Base-by-base conservation (phyloP, 1,139 yeast genomes). In the Suhomyces wounanorum region DNA sequence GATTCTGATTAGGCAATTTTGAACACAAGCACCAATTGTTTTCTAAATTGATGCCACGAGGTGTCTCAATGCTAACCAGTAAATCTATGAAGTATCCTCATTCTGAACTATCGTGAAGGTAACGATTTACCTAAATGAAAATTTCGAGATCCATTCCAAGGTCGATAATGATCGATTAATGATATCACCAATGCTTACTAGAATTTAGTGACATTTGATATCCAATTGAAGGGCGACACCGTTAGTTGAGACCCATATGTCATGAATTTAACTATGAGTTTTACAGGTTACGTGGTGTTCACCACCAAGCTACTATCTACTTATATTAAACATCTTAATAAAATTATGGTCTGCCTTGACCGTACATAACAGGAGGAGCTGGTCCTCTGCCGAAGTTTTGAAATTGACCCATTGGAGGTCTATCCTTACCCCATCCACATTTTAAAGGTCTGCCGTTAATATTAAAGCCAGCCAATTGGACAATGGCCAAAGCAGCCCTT, bases 361-460 rank as follows among this genome's bases (percentile, higher is more conserved):
- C 40, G 28, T 43, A 43, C 45, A 43, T 43, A 35, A 28, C 28
- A 25, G 45, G 45, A 43, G 45, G 45, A 17, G 45, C 43, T 11
- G 59, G 62, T n/a, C 67, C 63, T 44, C 72, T 61, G 4, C 65
- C 66, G 52, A 61, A 72, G 56, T 64, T 66, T 52, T 70, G 75
- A 55, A 66, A 73, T 47, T 67, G 81, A 17, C 63, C 66, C 59
- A 62, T 62, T 16, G 72, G 77, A 33, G 79, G 74, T 60, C 83
- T 75, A 58, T 81, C 87, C 64, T 83, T 87, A 47, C 96, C 96
- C 97, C 97, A 90, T 31, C 96, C 95, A 61, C 92, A 84, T 65
- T 85, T 86, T 64, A 90, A 71, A 31, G 88, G 86, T 65, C 96
- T 79, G 23, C 96, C 96, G 64, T 87, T 85, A 56, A 90, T 72